These are phyloP conservation scores for Zasmidium cellare DNA, from an alignment of 2,329 filamentous ascomycete species.

Conservation along the genomic window DNA sequence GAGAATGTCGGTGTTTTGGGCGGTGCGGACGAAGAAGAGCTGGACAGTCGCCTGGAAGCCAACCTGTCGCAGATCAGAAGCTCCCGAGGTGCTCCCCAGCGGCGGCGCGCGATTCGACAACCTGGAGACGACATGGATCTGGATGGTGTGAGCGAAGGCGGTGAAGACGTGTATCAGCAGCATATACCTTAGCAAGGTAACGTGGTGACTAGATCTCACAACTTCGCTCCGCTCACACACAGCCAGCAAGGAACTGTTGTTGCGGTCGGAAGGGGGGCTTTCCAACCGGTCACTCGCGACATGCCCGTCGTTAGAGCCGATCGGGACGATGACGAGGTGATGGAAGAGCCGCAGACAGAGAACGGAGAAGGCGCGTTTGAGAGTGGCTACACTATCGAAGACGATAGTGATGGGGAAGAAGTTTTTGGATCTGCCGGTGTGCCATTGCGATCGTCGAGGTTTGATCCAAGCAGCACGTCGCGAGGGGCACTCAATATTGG, in stretches of 20 bases:
- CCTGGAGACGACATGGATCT: background rate
- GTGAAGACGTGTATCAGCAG: background rate
- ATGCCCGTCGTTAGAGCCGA: background rate
- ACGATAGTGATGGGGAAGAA: background rate
- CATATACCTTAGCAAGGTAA: background rate
- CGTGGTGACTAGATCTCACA: background rate
- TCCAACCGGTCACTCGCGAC: background rate
- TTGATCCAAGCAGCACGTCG: background rate
- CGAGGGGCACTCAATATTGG: background rate
- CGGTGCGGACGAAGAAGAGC: conserved; percentile 43
- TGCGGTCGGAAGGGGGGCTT: background rate
- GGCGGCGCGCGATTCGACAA: background rate
- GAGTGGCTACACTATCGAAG: background rate
- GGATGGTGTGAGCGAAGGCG: background rate
- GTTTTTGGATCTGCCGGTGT: background rate
- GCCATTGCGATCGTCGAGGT: background rate
- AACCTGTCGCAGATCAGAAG: conserved; percentile 19
- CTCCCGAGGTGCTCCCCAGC: conserved; percentile 1
- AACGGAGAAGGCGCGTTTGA: background rate
- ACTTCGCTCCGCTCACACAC: background rate
- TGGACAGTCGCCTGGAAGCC: conserved; percentile 25
- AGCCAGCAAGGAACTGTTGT: background rate
- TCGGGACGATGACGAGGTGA: background rate
- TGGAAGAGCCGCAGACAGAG: background rate
- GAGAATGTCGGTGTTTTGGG: conserved; percentile 49